Evolutionary conservation across 139 green algal genomes (phyloP).

Genomic region (Chlorella vulgaris): DNA sequence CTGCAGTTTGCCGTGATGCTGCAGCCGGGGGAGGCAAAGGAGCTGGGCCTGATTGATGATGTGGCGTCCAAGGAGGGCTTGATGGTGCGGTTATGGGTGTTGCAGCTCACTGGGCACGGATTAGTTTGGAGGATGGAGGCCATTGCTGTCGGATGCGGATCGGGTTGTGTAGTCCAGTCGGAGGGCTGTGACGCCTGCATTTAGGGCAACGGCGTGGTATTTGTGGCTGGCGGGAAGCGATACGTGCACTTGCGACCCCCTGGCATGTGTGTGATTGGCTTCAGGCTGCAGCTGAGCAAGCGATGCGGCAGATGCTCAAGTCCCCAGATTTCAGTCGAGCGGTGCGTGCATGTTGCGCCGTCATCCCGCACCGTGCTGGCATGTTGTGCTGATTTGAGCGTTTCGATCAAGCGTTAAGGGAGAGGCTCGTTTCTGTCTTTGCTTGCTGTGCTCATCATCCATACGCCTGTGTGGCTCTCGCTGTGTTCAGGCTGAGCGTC

Average conservation of each 20-base stretch:
- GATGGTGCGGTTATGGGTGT: slow-evolving; percentile 13
- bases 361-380: too few relatives aligned
- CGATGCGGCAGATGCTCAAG: slow-evolving; percentile 53
- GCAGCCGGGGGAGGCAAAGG: slow-evolving; percentile 53
- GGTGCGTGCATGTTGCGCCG: slow-evolving; percentile 31
- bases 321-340: slow-evolving; percentile 42
- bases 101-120: too few relatives aligned
- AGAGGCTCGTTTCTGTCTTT: background rate
- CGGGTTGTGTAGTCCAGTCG: too few relatives aligned
- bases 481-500: too few relatives aligned
- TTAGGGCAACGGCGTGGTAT: too few relatives aligned
- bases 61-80: slow-evolving; percentile 65
- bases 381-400: too few relatives aligned
- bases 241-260: too few relatives aligned
- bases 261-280: background rate
- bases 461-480: background rate
- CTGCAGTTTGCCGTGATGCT: slow-evolving; percentile 57
- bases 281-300: slow-evolving; percentile 46
- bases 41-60: slow-evolving; percentile 78
- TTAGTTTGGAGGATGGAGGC: too few relatives aligned
- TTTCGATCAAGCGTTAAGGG: too few relatives aligned
- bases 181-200: too few relatives aligned
- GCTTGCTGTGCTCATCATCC: background rate
- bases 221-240: too few relatives aligned
- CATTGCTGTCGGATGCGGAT: too few relatives aligned